Percentiles rank a stretch among this genome's conserved stretches.
Conservation (phyloP, 2,329 filamentous ascomycete species). For the Metarhizium album region DNA sequence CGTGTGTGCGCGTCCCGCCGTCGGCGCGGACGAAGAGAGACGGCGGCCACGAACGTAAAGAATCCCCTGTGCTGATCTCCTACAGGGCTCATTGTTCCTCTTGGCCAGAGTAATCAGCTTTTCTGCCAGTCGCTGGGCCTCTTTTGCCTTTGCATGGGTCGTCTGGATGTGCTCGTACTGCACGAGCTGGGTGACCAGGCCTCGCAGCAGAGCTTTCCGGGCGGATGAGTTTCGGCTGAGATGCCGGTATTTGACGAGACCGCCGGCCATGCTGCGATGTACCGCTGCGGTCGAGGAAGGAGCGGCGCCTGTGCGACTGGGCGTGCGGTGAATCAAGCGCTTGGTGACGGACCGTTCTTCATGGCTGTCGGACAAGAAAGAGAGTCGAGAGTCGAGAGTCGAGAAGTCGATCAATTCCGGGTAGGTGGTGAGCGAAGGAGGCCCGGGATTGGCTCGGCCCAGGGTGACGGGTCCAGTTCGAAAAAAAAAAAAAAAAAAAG, state of each 20-base stretch:
- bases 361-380: not conserved
- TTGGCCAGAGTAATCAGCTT: constrained; percentile 92
- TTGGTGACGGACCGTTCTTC: not conserved
- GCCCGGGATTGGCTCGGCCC: constrained; percentile 1
- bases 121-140: constrained; percentile 86
- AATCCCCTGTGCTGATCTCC: constrained; percentile 63
- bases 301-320: not conserved
- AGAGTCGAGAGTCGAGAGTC: not conserved
- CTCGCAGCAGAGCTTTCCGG: constrained; percentile 84
- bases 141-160: constrained; percentile 94
- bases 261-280: constrained; percentile 71
- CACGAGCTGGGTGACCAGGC: constrained; percentile 91
- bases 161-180: constrained; percentile 88
- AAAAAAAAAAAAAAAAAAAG: too few species aligned
- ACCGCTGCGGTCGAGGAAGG: not conserved
- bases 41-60: constrained; percentile 58
- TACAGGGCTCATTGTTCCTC: constrained; percentile 76
- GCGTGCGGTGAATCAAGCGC: not conserved
- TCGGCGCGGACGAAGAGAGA: not conserved
- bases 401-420: not conserved
- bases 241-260: constrained; percentile 78
- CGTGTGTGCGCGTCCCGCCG: not conserved
- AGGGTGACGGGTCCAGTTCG: too few species aligned
- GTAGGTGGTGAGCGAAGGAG: constrained; percentile 4
- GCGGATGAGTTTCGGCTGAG: constrained; percentile 78